Conservation (phyloP, 768 basidiomycete genomes). For the Boletus bicolor region DNA sequence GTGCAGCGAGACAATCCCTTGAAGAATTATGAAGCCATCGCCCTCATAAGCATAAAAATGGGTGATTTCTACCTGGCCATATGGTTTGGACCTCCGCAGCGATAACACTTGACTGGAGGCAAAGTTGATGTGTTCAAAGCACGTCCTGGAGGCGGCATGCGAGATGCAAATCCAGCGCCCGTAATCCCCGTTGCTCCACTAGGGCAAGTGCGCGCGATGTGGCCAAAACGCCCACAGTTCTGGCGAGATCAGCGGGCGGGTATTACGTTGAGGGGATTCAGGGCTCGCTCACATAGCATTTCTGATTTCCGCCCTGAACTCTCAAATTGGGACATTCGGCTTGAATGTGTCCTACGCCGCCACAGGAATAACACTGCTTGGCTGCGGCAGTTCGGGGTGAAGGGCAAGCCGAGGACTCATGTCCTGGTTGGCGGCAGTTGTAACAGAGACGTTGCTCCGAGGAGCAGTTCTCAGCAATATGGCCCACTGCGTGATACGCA, state of each 20-base stretch:
- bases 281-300: constrained; percentile 69
- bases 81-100: constrained; percentile 87
- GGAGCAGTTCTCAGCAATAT: constrained; percentile 89
- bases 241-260: constrained; percentile 25
- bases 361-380: constrained; percentile 92
- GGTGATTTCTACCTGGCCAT: constrained; percentile 59
- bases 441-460: constrained; percentile 89
- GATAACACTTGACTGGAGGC: constrained; percentile 84
- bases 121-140: constrained; percentile 71
- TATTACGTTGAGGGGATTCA: background rate
- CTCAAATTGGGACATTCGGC: constrained; percentile 83
- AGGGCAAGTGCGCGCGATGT: constrained; percentile 77
- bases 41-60: background rate
- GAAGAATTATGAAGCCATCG: constrained; percentile 7
- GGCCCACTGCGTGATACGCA: constrained; percentile 59
- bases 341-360: constrained; percentile 88
- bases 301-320: constrained; percentile 64
- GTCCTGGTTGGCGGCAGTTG: constrained; percentile 93
- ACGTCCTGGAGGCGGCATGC: constrained; percentile 72
- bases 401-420: constrained; percentile 86
- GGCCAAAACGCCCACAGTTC: constrained; percentile 82
- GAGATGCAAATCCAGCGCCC: constrained; percentile 54
- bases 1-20: constrained; percentile 81
- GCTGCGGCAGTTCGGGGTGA: constrained; percentile 77
- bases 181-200: constrained; percentile 39